Base-by-base conservation (phyloP, 495 filamentous ascomycete species). In the Eremomyces bilateralis region DNA sequence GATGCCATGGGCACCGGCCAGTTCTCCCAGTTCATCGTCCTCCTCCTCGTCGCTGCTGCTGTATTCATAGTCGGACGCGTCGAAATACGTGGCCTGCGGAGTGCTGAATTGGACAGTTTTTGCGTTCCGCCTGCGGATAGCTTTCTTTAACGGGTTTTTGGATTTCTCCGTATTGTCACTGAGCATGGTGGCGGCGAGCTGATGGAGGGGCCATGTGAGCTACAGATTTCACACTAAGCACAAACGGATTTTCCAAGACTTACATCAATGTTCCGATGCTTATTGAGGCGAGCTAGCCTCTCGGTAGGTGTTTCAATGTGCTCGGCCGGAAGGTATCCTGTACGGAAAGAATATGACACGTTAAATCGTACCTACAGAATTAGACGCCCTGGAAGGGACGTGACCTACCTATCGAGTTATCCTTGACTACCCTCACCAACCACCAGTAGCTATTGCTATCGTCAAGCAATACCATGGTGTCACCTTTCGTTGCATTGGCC, bases 381-480 rank as follows among this genome's bases (percentile, higher is more conserved):
- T n/a, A n/a, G n/a, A n/a, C n/a, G n/a, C n/a, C n/a, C n/a, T n/a
- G 29, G 27, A 16, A 20, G 22, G 22, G 37, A 31, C 15, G 33
- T 36, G 29, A 41, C 72, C 22, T 61, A 93, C 85, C 88, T 53
- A 97, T 95, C 48, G 82, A 94, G 48, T 74, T 82, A 53, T 95
- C 90, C 54, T 94, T 93, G 10, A 93, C 83, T 15, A 99, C 80
- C 34, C 85, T 67, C 11, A 99, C 88, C 25, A 99, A 69, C 88
- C 88, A 99, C 88, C 88, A 99, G 52, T 99, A 99, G 53, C 83
- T 93, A 59, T 99, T 99, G 52, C 81, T 93, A 47, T 99, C 88
- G 51, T 95, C 88, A n/a, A 99, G 67, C 27, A 99, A 69, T n/a
- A 94, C 83, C 88, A 99, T 99, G 12, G 84, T 94, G 48, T 99